Evolutionary conservation across 2,329 filamentous ascomycete genomes (phyloP).

Genomic region (Aphanocladium album): DNA sequence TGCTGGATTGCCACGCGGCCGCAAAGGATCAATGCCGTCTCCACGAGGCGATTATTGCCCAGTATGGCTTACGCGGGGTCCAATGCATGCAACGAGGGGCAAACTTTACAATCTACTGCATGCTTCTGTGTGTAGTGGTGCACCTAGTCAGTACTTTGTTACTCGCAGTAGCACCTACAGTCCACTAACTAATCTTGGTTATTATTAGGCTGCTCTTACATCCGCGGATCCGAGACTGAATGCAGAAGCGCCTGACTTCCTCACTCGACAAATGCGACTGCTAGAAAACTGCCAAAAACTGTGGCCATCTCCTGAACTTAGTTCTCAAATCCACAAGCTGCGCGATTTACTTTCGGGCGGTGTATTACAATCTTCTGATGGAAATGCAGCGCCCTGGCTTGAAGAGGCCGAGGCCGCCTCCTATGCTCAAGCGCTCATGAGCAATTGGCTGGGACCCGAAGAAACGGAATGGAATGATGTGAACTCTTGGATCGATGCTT

Average conservation of each 20-base stretch:
- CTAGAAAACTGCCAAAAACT: not conserved
- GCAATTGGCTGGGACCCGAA: not conserved
- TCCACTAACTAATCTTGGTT: too few species aligned
- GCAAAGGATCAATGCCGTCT: not conserved
- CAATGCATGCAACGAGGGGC: slow-evolving; percentile 5
- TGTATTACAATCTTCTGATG: too few species aligned
- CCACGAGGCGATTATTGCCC: not conserved
- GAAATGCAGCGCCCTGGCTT: not conserved
- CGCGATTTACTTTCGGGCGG: not conserved
- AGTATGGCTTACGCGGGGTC: not conserved
- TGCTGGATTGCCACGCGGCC: not conserved
- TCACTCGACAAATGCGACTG: not conserved
- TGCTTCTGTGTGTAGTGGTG: not conserved
- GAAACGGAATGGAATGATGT: not conserved
- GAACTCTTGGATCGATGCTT: not conserved
- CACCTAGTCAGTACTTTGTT: not conserved
- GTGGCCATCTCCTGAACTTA: not conserved
- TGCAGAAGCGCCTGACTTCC: not conserved
- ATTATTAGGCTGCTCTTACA: not conserved
- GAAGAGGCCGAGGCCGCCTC: not conserved
- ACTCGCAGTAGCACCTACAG: too few species aligned
- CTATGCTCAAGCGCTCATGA: not conserved
- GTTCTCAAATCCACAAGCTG: not conserved
- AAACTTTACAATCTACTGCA: slow-evolving; percentile 2
- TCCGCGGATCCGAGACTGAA: not conserved